These are phyloP conservation scores for Durotheca rogersii DNA, from an alignment of 495 filamentous ascomycete genomes.

Conservation along the genomic window DNA sequence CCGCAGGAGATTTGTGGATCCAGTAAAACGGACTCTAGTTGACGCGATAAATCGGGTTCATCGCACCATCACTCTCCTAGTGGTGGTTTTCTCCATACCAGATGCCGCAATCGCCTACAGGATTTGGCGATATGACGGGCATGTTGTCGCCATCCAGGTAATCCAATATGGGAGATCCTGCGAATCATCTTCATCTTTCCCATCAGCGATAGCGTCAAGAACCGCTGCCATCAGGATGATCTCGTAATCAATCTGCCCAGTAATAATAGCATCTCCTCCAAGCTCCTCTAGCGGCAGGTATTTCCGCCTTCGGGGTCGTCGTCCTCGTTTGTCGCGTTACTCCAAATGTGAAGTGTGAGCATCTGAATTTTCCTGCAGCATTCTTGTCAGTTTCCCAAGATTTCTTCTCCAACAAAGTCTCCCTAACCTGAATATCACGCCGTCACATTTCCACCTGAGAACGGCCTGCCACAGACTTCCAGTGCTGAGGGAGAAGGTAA, in stretches of 20 bases:
- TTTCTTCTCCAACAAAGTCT: no score
- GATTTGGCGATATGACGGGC: conserved; percentile 10
- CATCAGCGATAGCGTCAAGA: no score
- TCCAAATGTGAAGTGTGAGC: background rate
- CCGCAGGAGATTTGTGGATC: conserved; percentile 32
- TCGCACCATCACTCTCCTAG: conserved; percentile 29
- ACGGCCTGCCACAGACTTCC: no score
- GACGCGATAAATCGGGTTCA: conserved; percentile 37
- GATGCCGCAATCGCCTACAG: conserved; percentile 23
- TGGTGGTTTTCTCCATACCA: conserved; percentile 21
- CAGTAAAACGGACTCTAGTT: conserved; percentile 31
- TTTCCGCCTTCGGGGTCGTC: background rate
- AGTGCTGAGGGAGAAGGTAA: no score
- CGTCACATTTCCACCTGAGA: no score
- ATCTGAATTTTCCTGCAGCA: no score
- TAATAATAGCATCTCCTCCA: background rate
- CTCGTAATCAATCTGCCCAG: no score
- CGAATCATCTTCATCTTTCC: no score
- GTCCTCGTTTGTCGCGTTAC: background rate
- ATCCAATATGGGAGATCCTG: no score
- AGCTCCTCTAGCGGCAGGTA: background rate
- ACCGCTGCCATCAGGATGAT: no score
- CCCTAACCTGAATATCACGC: no score
- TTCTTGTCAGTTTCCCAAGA: no score
- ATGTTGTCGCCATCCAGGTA: background rate